Evolutionary conservation across 257 asterid species (phyloP).

Genomic region (Primulina eburnea): DNA sequence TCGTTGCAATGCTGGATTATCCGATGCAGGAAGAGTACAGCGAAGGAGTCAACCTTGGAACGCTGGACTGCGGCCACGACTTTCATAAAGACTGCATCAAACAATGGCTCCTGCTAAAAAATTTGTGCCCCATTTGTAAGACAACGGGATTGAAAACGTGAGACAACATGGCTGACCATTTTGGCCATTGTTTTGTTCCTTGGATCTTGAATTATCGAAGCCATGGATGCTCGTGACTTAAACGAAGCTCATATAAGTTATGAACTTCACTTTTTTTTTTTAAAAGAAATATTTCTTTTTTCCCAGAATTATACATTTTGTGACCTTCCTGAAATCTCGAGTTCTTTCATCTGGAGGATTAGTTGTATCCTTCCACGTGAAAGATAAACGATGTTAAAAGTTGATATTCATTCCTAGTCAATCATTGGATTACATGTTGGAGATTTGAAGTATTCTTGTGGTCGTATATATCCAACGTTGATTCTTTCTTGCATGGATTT

Average conservation of each 20-base stretch:
- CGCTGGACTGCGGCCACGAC: slow-evolving; percentile 55
- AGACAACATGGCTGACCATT: slow-evolving; percentile 15
- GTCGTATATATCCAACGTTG: not conserved
- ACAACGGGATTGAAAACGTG: slow-evolving; percentile 42
- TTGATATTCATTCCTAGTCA: slow-evolving; percentile 18
- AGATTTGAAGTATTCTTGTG: slow-evolving; percentile 17
- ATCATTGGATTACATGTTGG: slow-evolving; percentile 30
- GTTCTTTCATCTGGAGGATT: slow-evolving; percentile 18
- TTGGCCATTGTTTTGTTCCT: not conserved
- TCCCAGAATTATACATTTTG: not conserved
- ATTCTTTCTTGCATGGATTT: not conserved
- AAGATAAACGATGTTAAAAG: slow-evolving; percentile 20
- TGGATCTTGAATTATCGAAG: slow-evolving; percentile 2
- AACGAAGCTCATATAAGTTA: not conserved
- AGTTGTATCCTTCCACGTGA: slow-evolving; percentile 26
- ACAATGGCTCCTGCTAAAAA: slow-evolving; percentile 62
- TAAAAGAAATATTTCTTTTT: not conserved
- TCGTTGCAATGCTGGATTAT: not conserved
- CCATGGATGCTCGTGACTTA: slow-evolving; percentile 10
- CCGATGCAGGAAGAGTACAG: slow-evolving; percentile 51
- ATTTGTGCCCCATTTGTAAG: slow-evolving; percentile 64
- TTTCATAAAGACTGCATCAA: slow-evolving; percentile 53
- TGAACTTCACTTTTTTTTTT: not conserved
- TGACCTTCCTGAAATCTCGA: slow-evolving; percentile 3
- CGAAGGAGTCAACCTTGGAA: slow-evolving; percentile 47